phyloP scores from a whole-genome alignment of 2,329 filamentous ascomycete genomes.

The Elsinoe australis region DNA sequence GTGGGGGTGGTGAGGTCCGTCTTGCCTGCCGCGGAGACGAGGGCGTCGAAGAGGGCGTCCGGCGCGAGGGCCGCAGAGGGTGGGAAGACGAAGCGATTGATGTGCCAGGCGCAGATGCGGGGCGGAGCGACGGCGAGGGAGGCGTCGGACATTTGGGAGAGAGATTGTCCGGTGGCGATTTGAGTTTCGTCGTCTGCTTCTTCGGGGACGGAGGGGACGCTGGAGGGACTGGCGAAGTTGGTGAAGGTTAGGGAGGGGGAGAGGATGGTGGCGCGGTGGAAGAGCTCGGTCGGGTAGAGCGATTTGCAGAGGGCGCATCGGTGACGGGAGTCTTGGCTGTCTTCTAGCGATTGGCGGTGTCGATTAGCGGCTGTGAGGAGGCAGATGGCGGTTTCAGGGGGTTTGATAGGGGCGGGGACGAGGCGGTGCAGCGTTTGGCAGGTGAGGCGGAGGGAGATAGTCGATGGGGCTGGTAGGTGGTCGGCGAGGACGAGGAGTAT shows the following conservation, averaged over 20 bases:
- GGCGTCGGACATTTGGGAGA: neutral
- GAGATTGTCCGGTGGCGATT: neutral
- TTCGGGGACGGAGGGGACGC: neutral
- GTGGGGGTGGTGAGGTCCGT: neutral
- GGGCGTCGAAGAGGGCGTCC: neutral
- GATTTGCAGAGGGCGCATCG: conserved; percentile 17
- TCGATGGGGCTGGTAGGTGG: conserved; percentile 15
- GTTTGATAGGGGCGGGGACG: conserved; percentile 7
- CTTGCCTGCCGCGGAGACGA: neutral
- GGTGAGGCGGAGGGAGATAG: conserved; percentile 17
- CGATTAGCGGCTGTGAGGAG: neutral
- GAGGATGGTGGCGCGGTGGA: neutral
- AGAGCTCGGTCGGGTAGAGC: conserved; percentile 14
- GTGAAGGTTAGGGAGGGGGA: neutral
- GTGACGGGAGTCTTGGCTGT: neutral
- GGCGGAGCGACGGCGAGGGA: neutral
- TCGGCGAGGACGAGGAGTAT: conserved; percentile 18
- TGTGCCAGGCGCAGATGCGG: conserved; percentile 17
- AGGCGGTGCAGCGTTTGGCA: conserved; percentile 10
- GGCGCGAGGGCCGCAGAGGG: conserved; percentile 3
- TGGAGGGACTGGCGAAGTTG: conserved; percentile 1
- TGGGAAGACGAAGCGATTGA: conserved; percentile 17
- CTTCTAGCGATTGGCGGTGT: conserved; percentile 3
- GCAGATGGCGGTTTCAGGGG: neutral
- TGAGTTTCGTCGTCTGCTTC: neutral